phyloP scores from a whole-genome alignment of 139 green algal genomes.

The Gonium pectorale region DNA sequence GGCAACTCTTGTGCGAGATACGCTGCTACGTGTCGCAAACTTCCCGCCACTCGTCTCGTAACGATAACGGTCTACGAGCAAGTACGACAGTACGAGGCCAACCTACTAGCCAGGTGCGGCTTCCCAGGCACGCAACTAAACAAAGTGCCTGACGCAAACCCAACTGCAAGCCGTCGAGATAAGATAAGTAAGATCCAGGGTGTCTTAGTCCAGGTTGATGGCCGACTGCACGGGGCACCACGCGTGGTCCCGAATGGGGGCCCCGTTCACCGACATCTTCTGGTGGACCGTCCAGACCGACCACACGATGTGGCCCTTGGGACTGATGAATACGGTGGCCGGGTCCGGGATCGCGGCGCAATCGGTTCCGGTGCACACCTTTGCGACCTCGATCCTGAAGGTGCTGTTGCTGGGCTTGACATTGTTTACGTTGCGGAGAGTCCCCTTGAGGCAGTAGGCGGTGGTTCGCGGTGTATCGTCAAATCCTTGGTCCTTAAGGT shows the following conservation, averaged over 20 bases:
- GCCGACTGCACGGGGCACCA: constrained; percentile 24
- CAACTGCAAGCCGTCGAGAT: too few species aligned
- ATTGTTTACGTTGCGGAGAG: not conserved
- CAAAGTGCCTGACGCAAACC: too few species aligned
- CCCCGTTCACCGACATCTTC: not conserved
- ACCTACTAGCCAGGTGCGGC: too few species aligned
- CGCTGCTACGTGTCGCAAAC: too few species aligned
- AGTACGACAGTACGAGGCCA: too few species aligned
- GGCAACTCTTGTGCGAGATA: too few species aligned
- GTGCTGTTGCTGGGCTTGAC: not conserved
- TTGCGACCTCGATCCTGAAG: not conserved
- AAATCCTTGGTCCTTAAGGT: constrained; percentile 4
- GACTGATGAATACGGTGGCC: not conserved
- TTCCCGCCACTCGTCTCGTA: too few species aligned
- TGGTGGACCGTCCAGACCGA: not conserved
- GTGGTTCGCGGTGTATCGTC: not conserved
- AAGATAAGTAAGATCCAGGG: too few species aligned
- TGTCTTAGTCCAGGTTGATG: not conserved
- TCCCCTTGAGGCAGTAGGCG: not conserved
- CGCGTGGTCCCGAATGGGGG: not conserved
- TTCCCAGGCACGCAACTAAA: too few species aligned
- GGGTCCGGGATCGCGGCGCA: not conserved
- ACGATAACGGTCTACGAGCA: too few species aligned
- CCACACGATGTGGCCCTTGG: not conserved
- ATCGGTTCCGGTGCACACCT: not conserved